phyloP scores from a whole-genome alignment of 2,329 filamentous ascomycete species.

The Helminthosporium solani region DNA sequence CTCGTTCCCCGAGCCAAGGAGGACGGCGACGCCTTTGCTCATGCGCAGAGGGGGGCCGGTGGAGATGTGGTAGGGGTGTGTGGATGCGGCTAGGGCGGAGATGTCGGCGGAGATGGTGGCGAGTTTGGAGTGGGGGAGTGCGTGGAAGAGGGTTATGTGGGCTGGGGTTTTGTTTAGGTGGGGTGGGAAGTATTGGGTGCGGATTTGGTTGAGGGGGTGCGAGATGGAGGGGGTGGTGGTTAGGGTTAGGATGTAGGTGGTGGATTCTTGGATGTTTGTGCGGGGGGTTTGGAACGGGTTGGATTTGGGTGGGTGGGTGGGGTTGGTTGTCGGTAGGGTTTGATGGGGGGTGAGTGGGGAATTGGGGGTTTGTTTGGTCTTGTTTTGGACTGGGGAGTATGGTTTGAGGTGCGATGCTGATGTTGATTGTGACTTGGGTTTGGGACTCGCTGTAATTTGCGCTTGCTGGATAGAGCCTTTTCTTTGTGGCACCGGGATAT shows the following conservation, averaged over 20 bases:
- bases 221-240: constrained; percentile 42
- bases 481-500: no score
- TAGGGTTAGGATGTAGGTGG: constrained; percentile 48
- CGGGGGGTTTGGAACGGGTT: constrained; percentile 29
- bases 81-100: constrained; percentile 27
- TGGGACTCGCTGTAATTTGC: background rate
- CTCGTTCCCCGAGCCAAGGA: constrained; percentile 34
- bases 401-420: no score
- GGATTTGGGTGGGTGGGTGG: background rate
- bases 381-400: no score
- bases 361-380: background rate
- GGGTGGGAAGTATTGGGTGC: constrained; percentile 46
- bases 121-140: constrained; percentile 45
- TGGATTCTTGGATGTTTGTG: constrained; percentile 31
- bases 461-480: background rate
- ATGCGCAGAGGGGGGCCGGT: constrained; percentile 45
- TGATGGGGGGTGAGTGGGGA: background rate
- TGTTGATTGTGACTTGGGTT: no score
- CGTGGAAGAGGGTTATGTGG: constrained; percentile 50
- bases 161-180: constrained; percentile 46
- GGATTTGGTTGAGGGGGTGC: constrained; percentile 42
- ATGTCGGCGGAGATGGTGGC: constrained; percentile 37
- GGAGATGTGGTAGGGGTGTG: constrained; percentile 39
- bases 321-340: background rate
- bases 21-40: constrained; percentile 45